Evolutionary conservation across 1,284 basidiomycete genomes (phyloP).

Genomic region (Thecaphora frezii): DNA sequence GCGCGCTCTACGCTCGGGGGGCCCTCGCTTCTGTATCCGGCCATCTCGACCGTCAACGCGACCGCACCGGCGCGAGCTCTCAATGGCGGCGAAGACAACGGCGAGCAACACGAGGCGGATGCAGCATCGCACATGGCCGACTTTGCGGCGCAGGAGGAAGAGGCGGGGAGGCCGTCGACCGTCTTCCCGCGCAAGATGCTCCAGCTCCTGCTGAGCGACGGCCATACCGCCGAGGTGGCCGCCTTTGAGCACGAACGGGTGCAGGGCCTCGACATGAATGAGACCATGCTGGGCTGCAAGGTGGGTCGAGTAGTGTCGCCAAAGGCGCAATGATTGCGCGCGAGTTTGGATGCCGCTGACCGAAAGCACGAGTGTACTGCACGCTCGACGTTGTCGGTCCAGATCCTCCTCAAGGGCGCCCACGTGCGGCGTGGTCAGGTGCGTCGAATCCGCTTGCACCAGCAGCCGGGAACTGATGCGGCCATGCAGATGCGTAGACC

Average conservation of each 20-base stretch:
- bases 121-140: conserved; percentile 22
- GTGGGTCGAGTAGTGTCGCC: no score
- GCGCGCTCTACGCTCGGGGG: conserved; percentile 4
- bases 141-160: conserved; percentile 38
- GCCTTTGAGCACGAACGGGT: conserved; percentile 26
- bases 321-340: no score
- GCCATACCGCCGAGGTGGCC: conserved; percentile 81
- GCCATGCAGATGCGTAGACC: no score
- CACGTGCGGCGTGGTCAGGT: conserved; percentile 8
- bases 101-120: no score
- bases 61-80: neutral
- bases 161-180: conserved; percentile 67
- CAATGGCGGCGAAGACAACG: neutral
- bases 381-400: no score
- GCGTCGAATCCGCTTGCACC: no score
- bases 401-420: conserved; percentile 16
- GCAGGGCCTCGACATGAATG: conserved; percentile 26
- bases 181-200: conserved; percentile 94
- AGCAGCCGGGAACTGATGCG: neutral
- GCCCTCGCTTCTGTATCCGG: neutral
- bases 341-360: no score
- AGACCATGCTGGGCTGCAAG: conserved; percentile 20
- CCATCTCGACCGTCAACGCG: neutral
- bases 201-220: conserved; percentile 79
- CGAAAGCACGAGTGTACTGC: no score